A percentile compares a stretch with the other conserved stretches of the same genome.
Evolutionary conservation across 169 alveolate genomes (phyloP).

Genomic region (Plasmodium ovale): DNA sequence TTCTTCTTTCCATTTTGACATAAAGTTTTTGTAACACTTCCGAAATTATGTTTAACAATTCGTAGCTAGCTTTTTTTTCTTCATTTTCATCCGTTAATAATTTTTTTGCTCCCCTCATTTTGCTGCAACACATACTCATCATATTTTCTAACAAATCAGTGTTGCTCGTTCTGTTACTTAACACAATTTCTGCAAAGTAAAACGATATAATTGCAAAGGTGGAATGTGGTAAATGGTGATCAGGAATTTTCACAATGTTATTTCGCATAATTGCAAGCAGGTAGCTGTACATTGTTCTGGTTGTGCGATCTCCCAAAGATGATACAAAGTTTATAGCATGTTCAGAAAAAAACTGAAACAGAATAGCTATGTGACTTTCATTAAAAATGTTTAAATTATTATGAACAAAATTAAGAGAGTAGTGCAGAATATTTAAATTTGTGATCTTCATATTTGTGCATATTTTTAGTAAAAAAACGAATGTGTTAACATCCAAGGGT

Average conservation of each 20-base stretch:
- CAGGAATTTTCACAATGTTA: constrained; percentile 16
- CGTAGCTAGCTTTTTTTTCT: constrained; percentile 16
- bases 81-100: constrained; percentile 11
- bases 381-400: neutral
- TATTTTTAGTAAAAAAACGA: constrained; percentile 34
- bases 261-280: neutral
- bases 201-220: constrained; percentile 26
- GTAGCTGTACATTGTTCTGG: neutral
- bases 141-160: constrained; percentile 23
- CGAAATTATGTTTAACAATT: constrained; percentile 41
- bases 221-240: constrained; percentile 23
- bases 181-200: constrained; percentile 24
- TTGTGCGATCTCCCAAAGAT: neutral
- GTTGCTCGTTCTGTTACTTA: constrained; percentile 17
- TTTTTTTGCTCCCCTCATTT: constrained; percentile 21
- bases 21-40: constrained; percentile 23
- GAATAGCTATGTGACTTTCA: constrained; percentile 29
- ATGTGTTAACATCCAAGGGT: constrained; percentile 2
- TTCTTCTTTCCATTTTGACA: constrained; percentile 31
- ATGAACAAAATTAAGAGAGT: constrained; percentile 17
- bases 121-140: constrained; percentile 25
- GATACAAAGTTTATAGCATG: constrained; percentile 1
- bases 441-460: constrained; percentile 33
- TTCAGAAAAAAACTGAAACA: constrained; percentile 57
- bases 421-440: constrained; percentile 24